Percentiles rank a stretch among this genome's conserved stretches.
These are phyloP conservation scores for Cutaneotrichosporon mucoides DNA, from an alignment of 1,284 basidiomycete species.

Conservation along the genomic window DNA sequence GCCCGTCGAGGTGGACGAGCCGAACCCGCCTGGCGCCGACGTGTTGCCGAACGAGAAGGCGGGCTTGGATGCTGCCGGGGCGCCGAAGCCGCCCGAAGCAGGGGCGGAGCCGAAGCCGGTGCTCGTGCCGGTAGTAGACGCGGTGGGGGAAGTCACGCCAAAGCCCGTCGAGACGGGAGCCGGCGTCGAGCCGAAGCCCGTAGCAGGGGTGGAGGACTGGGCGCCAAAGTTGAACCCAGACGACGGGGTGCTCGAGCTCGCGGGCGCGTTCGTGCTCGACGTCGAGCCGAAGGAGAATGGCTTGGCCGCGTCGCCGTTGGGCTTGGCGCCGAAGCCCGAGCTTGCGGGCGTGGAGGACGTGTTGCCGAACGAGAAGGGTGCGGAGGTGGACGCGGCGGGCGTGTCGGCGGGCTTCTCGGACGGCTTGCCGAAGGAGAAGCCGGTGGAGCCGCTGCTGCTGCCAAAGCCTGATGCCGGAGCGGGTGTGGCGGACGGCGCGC, in stretches of 20 bases:
- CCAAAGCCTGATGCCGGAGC: neutral
- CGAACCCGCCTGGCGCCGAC: neutral
- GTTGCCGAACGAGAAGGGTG: neutral
- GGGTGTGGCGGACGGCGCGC: neutral
- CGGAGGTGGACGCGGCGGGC: neutral
- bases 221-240: slow-evolving; percentile 2
- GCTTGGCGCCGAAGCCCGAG: neutral
- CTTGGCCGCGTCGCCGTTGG: slow-evolving; percentile 1
- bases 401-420: slow-evolving; percentile 1
- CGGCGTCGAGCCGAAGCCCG: neutral
- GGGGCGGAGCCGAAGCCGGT: neutral
- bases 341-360: neutral
- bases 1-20: neutral
- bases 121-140: neutral
- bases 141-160: slow-evolving; percentile 1
- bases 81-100: neutral
- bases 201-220: neutral
- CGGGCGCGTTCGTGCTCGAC: neutral
- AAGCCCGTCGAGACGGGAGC: neutral
- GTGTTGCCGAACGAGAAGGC: slow-evolving; percentile 10
- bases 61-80: neutral
- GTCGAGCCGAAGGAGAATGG: slow-evolving; percentile 3
- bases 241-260: neutral
- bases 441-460: neutral
- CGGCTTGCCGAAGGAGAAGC: neutral